Evolutionary conservation across 1,284 basidiomycete genomes (phyloP).

Genomic region (Rhodotorula glutinis): DNA sequence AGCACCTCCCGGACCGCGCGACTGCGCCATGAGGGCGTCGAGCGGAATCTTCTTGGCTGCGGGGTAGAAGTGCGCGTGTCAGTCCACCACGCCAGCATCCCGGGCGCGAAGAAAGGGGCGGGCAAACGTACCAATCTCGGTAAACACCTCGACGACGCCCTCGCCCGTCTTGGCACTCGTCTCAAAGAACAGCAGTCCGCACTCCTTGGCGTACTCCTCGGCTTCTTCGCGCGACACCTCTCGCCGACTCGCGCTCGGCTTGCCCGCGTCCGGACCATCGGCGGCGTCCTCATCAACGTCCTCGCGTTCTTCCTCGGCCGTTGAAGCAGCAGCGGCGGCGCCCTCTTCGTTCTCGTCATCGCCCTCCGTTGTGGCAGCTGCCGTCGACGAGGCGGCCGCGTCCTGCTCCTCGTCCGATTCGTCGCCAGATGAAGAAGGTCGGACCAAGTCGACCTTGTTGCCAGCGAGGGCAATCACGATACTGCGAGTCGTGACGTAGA

Average conservation of each 20-base stretch:
- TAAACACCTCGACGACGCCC: conserved; percentile 94
- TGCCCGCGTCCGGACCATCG: conserved; percentile 43
- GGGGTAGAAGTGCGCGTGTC: not conserved
- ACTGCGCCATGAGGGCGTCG: conserved; percentile 73
- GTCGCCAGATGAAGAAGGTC: conserved; percentile 45
- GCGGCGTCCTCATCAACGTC: not conserved
- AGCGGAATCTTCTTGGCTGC: conserved; percentile 93
- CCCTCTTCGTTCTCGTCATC: conserved; percentile 59
- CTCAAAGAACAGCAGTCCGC: conserved; percentile 92
- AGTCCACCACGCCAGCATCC: not conserved
- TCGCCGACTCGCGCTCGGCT: conserved; percentile 58
- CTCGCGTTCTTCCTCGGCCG: conserved; percentile 43
- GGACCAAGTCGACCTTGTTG: conserved; percentile 64
- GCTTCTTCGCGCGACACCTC: conserved; percentile 93
- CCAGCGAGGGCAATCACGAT: conserved; percentile 96
- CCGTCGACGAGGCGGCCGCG: conserved; percentile 45
- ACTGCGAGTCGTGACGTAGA: conserved; percentile 57
- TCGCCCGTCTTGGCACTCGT: conserved; percentile 97
- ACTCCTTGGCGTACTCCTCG: conserved; percentile 90
- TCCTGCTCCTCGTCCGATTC: conserved; percentile 47
- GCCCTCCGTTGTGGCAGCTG: conserved; percentile 53
- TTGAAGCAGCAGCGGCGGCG: conserved; percentile 80
- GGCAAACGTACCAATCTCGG: conserved; percentile 85
- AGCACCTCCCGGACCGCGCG: conserved; percentile 35
- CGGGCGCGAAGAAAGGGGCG: conserved; percentile 1